Percentiles rank a stretch among this genome's conserved stretches.
phyloP scores from a whole-genome alignment of 164 flowering plant genomes.

The Saururus chinensis region DNA sequence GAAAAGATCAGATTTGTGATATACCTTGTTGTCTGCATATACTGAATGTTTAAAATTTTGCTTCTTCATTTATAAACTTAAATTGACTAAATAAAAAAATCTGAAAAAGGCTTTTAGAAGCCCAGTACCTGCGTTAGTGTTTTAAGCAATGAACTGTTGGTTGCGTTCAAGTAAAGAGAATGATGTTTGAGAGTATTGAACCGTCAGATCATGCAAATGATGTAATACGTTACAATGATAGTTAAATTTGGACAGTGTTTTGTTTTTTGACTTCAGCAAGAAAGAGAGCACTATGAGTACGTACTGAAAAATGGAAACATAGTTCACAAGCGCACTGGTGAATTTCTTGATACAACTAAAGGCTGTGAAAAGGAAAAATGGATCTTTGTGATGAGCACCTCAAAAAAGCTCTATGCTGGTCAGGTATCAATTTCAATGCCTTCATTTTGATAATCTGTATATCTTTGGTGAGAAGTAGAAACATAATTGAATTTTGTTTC shows the following conservation, averaged over 20 bases:
- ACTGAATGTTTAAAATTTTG: too few relatives aligned
- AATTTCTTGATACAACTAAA: conserved; percentile 42
- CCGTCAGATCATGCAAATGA: too few relatives aligned
- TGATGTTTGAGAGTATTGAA: too few relatives aligned
- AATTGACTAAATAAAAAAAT: too few relatives aligned
- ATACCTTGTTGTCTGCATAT: too few relatives aligned
- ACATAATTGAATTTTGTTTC: neutral
- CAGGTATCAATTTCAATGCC: conserved; percentile 29
- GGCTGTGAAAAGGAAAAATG: conserved; percentile 39
- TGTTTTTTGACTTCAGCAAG: conserved; percentile 38
- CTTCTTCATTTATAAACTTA: too few relatives aligned
- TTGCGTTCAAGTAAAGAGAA: too few relatives aligned
- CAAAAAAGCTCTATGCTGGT: conserved; percentile 63
- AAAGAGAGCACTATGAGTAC: conserved; percentile 71
- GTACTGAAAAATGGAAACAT: conserved; percentile 45
- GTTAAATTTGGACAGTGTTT: neutral
- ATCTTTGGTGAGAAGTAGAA: neutral
- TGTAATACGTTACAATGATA: too few relatives aligned
- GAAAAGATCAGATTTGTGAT: too few relatives aligned
- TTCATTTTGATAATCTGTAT: neutral
- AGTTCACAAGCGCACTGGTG: conserved; percentile 42
- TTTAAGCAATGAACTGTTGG: too few relatives aligned
- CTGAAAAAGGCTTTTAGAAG: too few relatives aligned
- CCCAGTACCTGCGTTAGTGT: too few relatives aligned
- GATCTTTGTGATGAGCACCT: conserved; percentile 89